Evolutionary conservation across 2,329 filamentous ascomycete species (phyloP).

Genomic region (Xylaria sp.): DNA sequence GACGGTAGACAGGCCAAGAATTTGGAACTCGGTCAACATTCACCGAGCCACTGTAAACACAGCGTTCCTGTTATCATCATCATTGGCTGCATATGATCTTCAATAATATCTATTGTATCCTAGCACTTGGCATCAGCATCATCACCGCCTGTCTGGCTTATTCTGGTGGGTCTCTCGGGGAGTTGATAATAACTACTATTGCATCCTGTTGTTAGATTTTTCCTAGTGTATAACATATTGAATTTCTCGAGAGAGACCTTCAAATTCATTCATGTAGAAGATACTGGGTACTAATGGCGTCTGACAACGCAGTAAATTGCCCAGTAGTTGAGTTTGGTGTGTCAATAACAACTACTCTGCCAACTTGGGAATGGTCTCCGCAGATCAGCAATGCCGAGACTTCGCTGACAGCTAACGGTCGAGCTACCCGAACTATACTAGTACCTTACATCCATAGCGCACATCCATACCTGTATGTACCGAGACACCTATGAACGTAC

Average conservation of each 20-base stretch:
- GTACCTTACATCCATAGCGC: not conserved
- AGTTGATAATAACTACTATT: not conserved
- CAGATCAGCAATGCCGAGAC: constrained; percentile 29
- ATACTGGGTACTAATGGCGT: not conserved
- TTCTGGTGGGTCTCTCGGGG: not conserved
- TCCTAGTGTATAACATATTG: not conserved
- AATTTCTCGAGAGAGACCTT: not conserved
- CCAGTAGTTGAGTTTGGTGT: not conserved
- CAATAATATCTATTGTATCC: not conserved
- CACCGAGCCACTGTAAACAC: constrained; percentile 23
- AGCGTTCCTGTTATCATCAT: not conserved
- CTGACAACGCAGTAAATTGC: not conserved
- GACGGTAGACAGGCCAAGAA: constrained; percentile 9
- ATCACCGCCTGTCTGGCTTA: not conserved
- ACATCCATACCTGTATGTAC: not conserved
- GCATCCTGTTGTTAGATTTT: not conserved
- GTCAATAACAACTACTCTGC: constrained; percentile 2
- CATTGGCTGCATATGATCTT: constrained; percentile 18
- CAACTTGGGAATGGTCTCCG: constrained; percentile 11
- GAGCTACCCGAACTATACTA: constrained; percentile 14
- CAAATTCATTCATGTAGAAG: not conserved
- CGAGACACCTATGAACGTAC: not conserved
- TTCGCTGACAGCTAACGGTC: constrained; percentile 33
- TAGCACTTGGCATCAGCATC: constrained; percentile 26
- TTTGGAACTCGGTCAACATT: constrained; percentile 35